Percentiles rank a stretch among this genome's conserved stretches.
Evolutionary conservation across 306 rosid genomes (phyloP).

Genomic region (Ziziphus jujuba): DNA sequence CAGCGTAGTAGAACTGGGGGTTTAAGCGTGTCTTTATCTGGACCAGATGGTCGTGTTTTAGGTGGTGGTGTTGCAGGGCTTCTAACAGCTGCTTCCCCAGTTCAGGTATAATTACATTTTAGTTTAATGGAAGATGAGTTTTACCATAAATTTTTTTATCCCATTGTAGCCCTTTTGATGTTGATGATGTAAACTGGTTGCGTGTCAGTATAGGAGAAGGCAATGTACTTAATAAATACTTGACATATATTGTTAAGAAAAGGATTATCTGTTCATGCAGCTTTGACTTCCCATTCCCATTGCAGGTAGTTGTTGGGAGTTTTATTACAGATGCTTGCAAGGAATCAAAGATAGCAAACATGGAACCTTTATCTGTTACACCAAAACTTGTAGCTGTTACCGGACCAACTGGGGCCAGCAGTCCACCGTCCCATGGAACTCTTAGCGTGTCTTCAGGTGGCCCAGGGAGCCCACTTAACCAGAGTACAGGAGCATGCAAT

Average conservation of each 20-base stretch:
- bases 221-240: no score
- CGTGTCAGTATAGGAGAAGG: no score
- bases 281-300: background rate
- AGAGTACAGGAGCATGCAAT: constrained; percentile 39
- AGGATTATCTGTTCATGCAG: background rate
- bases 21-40: constrained; percentile 60
- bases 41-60: constrained; percentile 71
- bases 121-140: background rate
- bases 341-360: constrained; percentile 33
- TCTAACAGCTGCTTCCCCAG: constrained; percentile 70
- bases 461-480: constrained; percentile 38
- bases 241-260: no score
- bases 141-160: no score
- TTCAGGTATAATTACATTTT: constrained; percentile 53
- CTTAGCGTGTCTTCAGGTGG: constrained; percentile 44
- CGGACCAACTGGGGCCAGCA: constrained; percentile 36
- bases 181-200: no score
- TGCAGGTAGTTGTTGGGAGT: constrained; percentile 67
- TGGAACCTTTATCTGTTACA: constrained; percentile 15
- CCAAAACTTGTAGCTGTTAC: constrained; percentile 27
- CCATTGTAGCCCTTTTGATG: no score
- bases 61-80: constrained; percentile 76
- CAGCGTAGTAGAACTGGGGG: constrained; percentile 54
- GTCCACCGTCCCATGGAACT: constrained; percentile 36
- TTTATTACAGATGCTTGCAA: constrained; percentile 47